Evolutionary conservation across 2,329 filamentous ascomycete genomes (phyloP).

Genomic region (Microthyrium microscopicum): DNA sequence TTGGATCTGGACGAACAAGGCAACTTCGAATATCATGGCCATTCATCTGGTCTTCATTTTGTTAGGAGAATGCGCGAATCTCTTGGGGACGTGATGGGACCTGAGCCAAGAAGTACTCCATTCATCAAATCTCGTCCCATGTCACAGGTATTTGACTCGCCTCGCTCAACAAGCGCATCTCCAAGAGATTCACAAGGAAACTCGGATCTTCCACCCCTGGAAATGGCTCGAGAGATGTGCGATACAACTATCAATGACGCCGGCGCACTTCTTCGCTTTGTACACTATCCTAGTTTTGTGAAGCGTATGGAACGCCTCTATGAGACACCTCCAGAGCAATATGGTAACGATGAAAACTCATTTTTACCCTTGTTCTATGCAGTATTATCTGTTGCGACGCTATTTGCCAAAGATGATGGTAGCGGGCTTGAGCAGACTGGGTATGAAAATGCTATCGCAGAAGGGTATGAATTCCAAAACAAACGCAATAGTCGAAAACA

Average conservation of each 20-base stretch:
- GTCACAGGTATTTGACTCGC: constrained; percentile 50
- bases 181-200: constrained; percentile 39
- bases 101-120: constrained; percentile 39
- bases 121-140: constrained; percentile 39
- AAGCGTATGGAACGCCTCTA: constrained; percentile 64
- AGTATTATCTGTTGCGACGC: constrained; percentile 29
- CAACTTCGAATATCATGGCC: constrained; percentile 88
- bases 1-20: constrained; percentile 83
- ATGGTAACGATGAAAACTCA: constrained; percentile 27
- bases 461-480: constrained; percentile 20
- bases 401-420: constrained; percentile 27
- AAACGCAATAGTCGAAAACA: neutral
- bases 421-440: constrained; percentile 20
- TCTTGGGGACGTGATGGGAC: constrained; percentile 59
- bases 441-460: constrained; percentile 30
- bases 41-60: constrained; percentile 83
- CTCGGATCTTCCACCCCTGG: constrained; percentile 49
- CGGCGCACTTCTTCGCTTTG: constrained; percentile 48
- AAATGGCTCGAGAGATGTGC: constrained; percentile 39
- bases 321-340: constrained; percentile 37
- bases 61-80: constrained; percentile 75
- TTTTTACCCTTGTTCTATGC: constrained; percentile 33
- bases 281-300: constrained; percentile 72
- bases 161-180: constrained; percentile 46
- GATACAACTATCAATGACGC: constrained; percentile 45